These are phyloP conservation scores for Testicularia cyperi DNA, from an alignment of 1,284 basidiomycete genomes.

Conservation along the genomic window DNA sequence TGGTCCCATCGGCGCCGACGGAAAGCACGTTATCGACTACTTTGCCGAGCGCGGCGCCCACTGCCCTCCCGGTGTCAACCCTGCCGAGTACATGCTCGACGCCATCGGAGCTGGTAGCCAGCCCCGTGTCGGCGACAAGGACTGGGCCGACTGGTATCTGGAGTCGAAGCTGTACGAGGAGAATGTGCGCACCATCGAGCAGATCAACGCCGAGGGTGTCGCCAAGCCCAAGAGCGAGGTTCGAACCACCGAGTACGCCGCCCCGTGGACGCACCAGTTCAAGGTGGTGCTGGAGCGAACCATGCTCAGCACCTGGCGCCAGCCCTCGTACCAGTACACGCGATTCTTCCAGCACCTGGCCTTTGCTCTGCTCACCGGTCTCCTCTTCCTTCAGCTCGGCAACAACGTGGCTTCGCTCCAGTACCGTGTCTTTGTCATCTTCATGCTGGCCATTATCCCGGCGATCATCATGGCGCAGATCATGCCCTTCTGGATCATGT, in stretches of 20 bases:
- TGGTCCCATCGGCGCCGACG: constrained; percentile 66
- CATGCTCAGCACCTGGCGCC: constrained; percentile 64
- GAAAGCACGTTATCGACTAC: constrained; percentile 64
- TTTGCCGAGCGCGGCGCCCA: constrained; percentile 64
- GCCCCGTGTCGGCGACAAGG: constrained; percentile 53
- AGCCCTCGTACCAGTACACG: constrained; percentile 63
- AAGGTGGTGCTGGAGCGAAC: constrained; percentile 74
- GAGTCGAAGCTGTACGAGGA: constrained; percentile 58
- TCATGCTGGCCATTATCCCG: constrained; percentile 67
- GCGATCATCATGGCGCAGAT: constrained; percentile 78
- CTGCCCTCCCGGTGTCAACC: constrained; percentile 66
- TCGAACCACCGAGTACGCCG: constrained; percentile 63
- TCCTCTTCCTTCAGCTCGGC: constrained; percentile 80
- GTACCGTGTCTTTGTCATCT: constrained; percentile 76
- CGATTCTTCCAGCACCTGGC: constrained; percentile 68
- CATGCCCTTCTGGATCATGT: constrained; percentile 81
- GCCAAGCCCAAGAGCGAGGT: constrained; percentile 58
- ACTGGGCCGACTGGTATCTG: constrained; percentile 60
- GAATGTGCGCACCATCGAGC: constrained; percentile 61
- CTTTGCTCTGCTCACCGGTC: constrained; percentile 76
- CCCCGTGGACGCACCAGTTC: constrained; percentile 77
- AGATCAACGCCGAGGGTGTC: constrained; percentile 63
- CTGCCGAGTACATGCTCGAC: constrained; percentile 63
- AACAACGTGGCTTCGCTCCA: constrained; percentile 73
- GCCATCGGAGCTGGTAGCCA: constrained; percentile 60